Conservation (phyloP, 106 monocot genomes). For the Dioscorea alata region DNA sequence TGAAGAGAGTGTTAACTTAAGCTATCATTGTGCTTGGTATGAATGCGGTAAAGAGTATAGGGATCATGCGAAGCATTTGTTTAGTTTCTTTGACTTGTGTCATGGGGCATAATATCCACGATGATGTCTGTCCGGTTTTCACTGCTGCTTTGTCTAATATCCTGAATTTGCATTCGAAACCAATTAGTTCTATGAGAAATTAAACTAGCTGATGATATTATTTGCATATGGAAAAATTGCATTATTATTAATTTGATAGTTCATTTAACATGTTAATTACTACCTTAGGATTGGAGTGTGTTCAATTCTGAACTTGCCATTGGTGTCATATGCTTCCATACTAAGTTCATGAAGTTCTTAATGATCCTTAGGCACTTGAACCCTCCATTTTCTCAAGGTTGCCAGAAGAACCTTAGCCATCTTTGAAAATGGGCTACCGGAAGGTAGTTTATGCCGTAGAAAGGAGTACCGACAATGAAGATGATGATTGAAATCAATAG, state of each 20-base stretch:
- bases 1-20: slow-evolving; percentile 51
- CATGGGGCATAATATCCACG: slow-evolving; percentile 24
- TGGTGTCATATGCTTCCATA: slow-evolving; percentile 14
- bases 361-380: slow-evolving; percentile 25
- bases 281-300: slow-evolving; percentile 34
- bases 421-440: slow-evolving; percentile 37
- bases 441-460: slow-evolving; percentile 42
- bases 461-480: slow-evolving; percentile 39
- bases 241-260: too few relatives aligned
- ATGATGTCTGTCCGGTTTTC: neutral
- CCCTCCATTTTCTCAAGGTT: slow-evolving; percentile 34
- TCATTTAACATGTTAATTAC: neutral
- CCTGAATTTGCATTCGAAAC: neutral
- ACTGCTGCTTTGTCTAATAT: slow-evolving; percentile 20
- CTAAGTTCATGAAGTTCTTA: slow-evolving; percentile 38
- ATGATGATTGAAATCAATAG: slow-evolving; percentile 21
- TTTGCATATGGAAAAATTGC: too few relatives aligned
- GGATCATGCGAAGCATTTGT: slow-evolving; percentile 56
- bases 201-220: too few relatives aligned
- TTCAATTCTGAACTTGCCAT: slow-evolving; percentile 16
- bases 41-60: slow-evolving; percentile 34
- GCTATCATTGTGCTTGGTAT: slow-evolving; percentile 48
- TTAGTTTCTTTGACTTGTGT: slow-evolving; percentile 71
- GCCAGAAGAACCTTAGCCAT: slow-evolving; percentile 41
- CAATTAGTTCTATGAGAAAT: too few relatives aligned